Evolutionary conservation across 1,139 yeast genomes (phyloP), one percentile per base, ranked within the genome.

Genomic region (Lodderomyces orthopsilosis): DNA sequence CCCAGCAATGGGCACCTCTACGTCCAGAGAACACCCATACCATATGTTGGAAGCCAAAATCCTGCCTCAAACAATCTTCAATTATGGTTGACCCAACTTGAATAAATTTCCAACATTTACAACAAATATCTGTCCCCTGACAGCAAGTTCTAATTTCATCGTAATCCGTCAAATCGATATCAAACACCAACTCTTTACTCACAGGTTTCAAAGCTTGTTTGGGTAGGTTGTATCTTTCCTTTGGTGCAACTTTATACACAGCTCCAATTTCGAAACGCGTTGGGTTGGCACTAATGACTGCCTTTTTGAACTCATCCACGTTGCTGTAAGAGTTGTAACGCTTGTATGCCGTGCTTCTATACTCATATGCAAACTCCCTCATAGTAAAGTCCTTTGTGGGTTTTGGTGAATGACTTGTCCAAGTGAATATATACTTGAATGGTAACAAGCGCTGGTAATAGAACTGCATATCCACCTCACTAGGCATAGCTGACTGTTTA

Each of bases 1-100:
- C 77, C 99, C 99, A 93, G 55, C 98, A 95, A 73, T 93, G 99
- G 21, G 95, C 96, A 63, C 99, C 99, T 76, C 99, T 86, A 71
- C 99, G 84, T 39, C 99, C 99, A 0, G 97, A 89, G 60, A 89
- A 93, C 2, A 93, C 96, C 98, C 98, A 93, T 38, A 93, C 70
- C 58, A 90, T 70, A 61, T 89, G 84, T 45, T 82, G 68, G 62
- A 89, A 91, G 0, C 97, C 98, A 65, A 94, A 93, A 63, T 93
- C 98, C 41, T 89, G 88, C 44, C 79, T 69, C 45, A 93, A 69
- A 0, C 95, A 85, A 1, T 65, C 58, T 46, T 87, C 90, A 47
- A 94, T 68, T 37, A 91, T 80, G 54, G 81, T 76, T 45, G 91
- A 79, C 2, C 98, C 96, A 19, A 90, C 81, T n/a, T 87, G 82